Evolutionary conservation across 2,329 filamentous ascomycete genomes (phyloP).

Genomic region (Diaporthe helianthi): DNA sequence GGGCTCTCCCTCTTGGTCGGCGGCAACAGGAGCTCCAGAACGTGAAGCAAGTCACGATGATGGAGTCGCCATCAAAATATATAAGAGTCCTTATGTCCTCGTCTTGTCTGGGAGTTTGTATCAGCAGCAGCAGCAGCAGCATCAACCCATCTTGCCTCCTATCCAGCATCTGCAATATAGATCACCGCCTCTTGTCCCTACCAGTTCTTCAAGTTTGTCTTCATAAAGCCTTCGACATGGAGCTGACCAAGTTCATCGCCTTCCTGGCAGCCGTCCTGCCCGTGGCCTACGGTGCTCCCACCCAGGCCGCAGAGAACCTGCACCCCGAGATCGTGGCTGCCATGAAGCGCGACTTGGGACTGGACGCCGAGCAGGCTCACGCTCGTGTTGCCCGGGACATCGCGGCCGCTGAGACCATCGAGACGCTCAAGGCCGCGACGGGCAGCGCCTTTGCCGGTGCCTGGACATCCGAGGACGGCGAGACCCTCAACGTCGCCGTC

Average conservation of each 20-base stretch:
- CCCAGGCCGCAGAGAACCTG: neutral
- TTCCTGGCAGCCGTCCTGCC: slow-evolving; percentile 17
- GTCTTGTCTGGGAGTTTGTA: neutral
- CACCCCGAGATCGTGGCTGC: slow-evolving; percentile 18
- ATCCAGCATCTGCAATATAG: neutral
- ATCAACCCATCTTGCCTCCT: slow-evolving; percentile 3
- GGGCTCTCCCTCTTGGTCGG: neutral
- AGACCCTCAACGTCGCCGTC: neutral
- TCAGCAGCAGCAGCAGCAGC: slow-evolving; percentile 3
- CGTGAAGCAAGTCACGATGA: neutral
- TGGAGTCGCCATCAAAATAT: neutral
- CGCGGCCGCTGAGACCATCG: neutral
- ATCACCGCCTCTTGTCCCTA: neutral
- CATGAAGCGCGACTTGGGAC: slow-evolving; percentile 12
- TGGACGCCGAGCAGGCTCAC: slow-evolving; percentile 4
- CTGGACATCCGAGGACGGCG: slow-evolving; percentile 3
- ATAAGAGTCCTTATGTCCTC: neutral
- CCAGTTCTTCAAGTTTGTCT: no score
- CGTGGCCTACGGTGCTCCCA: slow-evolving; percentile 12
- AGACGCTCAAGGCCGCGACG: neutral
- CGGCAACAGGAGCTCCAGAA: neutral
- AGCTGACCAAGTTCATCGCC: slow-evolving; percentile 1
- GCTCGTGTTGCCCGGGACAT: slow-evolving; percentile 9
- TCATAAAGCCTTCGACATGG: slow-evolving; percentile 6
- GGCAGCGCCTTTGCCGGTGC: neutral